Base-by-base conservation (phyloP, 139 green algal species). In the Protoeuglena noctilucae region DNA sequence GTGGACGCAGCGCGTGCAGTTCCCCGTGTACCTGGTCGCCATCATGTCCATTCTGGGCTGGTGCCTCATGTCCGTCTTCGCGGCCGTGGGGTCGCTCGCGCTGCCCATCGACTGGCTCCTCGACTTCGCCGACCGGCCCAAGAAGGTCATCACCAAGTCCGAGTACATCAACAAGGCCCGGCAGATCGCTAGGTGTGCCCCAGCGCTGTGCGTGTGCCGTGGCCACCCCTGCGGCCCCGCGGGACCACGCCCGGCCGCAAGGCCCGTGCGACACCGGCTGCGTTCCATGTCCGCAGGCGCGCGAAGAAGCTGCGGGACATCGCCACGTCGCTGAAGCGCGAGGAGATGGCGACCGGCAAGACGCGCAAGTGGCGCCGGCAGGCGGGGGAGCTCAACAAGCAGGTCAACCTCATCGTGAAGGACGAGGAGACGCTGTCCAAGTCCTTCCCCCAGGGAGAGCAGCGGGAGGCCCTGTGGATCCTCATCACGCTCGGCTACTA, bases 401-500 rank as follows among this genome's bases (percentile, higher is more conserved):
- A 28, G 17, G 5, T 55, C 24, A 5, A 40, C 29, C 5, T 17
- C 5, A 28, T 55, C 21, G 49, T 40, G 24, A 23, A 55, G 49
- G 49, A 29, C 6, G 24, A 55, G 17, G 21, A 55, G 49, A 40
- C n/a, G 49, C 49, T 55, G 21, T 22, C 22, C 49, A 16, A 55
- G 49, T n/a, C 29, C 5, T 55, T 40, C 49, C 49, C 49, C 22
- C 49, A 55, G 49, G 49, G 49, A 5, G 49, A 55, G 49, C n/a
- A 55, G 21, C 24, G 21, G 23, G 49, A 30, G 21, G 24, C 49
- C 21, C 14, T 19, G 22, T 55, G 49, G 49, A 55, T 34, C 21
- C 29, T 55, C 24, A 55, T 29, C 6, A 23, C 31, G 21, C 21
- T 55, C 21, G n/a, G n/a, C 6, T 34, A 55, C 23, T 55, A 23